Evolutionary conservation across 768 basidiomycete genomes (phyloP), one percentile per base, ranked within the genome.

Genomic region (Lyophyllum decastes): DNA sequence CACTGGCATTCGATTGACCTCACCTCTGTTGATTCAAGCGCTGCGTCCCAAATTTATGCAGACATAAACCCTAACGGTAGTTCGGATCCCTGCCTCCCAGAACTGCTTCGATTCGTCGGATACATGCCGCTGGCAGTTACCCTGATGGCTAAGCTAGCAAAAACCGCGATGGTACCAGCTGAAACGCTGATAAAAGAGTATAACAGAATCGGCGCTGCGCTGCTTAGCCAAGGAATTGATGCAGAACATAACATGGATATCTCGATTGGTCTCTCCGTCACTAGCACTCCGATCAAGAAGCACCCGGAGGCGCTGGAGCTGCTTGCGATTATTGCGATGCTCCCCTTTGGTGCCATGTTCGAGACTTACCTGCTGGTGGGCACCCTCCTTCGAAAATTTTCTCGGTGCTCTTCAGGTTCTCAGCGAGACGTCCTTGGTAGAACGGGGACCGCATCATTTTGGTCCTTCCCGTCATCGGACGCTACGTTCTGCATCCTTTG

Each of bases 121-220:
- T 47, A 66, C 47, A 64, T 75, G 55, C 73, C 74, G 35, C 59
- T 72, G 43, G 74, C 73, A 2, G 63, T 77, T 41, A 70, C 66
- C 16, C 66, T 77, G 5, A 64, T 75, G 63, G 74, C 75, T 7
- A 65, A 64, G 24, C 16, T 51, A 0, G 61, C 43, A 22, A 59
- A 56, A 26, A 35, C 14, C 11, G 51, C 55, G 7, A 17, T 19
- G 0, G 41, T 45, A 2, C 25, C 35, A 2, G 57, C 57, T 0
- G 41, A 26, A 9, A 21, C 26, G 14, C 50, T 62, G 17, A 19
- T 59, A 26, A 10, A 52, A 17, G 40, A 51, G 41, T 63, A 59
- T 45, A 22, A 45, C 8, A 44, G 21, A 21, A 2, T 45, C 9
- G 49, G 56, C 2, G 55, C 59, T 10, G 22, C 38, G 7, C 47